Conservation (phyloP, 176 grass and related monocot species). For the Chloris gayana region DNA sequence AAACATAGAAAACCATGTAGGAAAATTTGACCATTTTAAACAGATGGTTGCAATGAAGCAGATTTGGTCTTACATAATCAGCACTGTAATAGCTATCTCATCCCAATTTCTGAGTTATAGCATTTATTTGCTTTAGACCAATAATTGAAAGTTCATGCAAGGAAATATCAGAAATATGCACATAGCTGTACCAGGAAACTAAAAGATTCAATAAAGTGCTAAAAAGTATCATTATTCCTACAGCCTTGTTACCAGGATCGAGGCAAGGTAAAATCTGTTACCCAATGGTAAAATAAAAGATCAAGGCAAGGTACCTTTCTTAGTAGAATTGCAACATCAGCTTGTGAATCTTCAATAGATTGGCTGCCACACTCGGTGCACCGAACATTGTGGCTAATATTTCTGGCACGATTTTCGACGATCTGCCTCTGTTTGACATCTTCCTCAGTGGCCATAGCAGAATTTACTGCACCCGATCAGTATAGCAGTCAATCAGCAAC, state of each 20-base stretch:
- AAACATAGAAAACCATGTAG: not conserved
- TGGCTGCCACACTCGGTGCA: slow-evolving; percentile 98
- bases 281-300: not conserved
- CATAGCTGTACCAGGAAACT: not conserved
- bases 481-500: slow-evolving; percentile 3
- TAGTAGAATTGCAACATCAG: slow-evolving; percentile 92
- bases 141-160: not conserved
- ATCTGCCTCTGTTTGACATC: slow-evolving; percentile 78
- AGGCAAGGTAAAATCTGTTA: not conserved
- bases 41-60: not conserved
- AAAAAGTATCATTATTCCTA: not conserved
- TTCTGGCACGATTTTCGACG: slow-evolving; percentile 73
- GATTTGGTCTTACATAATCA: not conserved
- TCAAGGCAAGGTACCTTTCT: slow-evolving; percentile 59
- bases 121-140: not conserved
- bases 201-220: not conserved
- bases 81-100: not conserved
- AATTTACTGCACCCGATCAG: slow-evolving; percentile 2
- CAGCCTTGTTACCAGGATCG: not conserved
- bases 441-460: slow-evolving; percentile 67
- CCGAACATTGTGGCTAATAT: slow-evolving; percentile 92
- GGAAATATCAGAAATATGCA: not conserved
- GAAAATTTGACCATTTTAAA: not conserved
- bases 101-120: not conserved
- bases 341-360: slow-evolving; percentile 97